These are phyloP conservation scores for Leonotis leonurus DNA, from an alignment of 257 asterid genomes.

Conservation along the genomic window DNA sequence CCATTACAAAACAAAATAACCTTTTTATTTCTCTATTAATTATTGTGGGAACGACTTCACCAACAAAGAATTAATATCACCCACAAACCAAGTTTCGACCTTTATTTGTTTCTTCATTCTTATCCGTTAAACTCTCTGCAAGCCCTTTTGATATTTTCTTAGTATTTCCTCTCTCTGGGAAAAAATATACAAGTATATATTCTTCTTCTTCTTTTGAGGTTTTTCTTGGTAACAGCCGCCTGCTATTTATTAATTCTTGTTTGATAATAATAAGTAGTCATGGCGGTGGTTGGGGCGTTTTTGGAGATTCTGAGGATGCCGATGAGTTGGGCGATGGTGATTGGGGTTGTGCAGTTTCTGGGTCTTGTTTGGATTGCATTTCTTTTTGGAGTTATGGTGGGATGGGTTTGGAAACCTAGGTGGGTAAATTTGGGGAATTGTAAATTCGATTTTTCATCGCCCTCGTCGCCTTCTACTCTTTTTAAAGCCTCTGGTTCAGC, in stretches of 20 bases:
- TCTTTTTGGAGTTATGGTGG: slow-evolving; percentile 54
- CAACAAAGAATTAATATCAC: slow-evolving; percentile 7
- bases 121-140: slow-evolving; percentile 20
- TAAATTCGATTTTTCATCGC: too few species aligned
- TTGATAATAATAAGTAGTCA: slow-evolving; percentile 23
- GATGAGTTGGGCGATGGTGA: slow-evolving; percentile 36
- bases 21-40: not conserved
- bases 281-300: slow-evolving; percentile 45
- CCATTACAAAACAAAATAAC: slow-evolving; percentile 5
- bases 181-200: too few species aligned
- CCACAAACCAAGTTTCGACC: slow-evolving; percentile 29
- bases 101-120: slow-evolving; percentile 29
- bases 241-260: not conserved
- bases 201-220: not conserved
- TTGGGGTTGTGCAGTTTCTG: slow-evolving; percentile 52
- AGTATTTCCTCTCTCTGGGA: not conserved
- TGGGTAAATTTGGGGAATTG: too few species aligned
- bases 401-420: slow-evolving; percentile 98
- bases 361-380: slow-evolving; percentile 79
- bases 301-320: slow-evolving; percentile 57
- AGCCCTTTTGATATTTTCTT: slow-evolving; percentile 11
- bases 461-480: slow-evolving; percentile 30
- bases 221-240: not conserved
- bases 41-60: slow-evolving; percentile 3
- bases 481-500: slow-evolving; percentile 13